Conservation (phyloP, 2,329 filamentous ascomycete species). For the Microdochium nivale region DNA sequence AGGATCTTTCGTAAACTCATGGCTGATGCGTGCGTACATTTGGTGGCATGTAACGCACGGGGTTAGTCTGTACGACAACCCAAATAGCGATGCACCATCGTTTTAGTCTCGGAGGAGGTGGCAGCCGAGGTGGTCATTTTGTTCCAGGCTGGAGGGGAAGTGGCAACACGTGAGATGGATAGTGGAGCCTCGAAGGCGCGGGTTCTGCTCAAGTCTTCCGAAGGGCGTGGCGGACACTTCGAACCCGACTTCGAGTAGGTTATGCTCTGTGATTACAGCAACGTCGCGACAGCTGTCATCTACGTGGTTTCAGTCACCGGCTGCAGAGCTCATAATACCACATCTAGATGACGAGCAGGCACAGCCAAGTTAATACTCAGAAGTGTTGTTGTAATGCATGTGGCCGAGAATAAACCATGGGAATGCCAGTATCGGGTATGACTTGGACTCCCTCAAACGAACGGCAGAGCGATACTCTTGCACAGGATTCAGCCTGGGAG, state of each 20-base stretch:
- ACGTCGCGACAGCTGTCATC: no score
- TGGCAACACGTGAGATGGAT: not conserved
- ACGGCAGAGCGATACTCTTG: slow-evolving; percentile 21
- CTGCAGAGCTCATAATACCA: no score
- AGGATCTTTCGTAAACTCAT: slow-evolving; percentile 22
- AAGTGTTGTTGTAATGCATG: slow-evolving; percentile 8
- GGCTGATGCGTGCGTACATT: slow-evolving; percentile 9
- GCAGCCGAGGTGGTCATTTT: not conserved
- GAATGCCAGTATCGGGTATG: slow-evolving; percentile 17
- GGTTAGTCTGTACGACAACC: not conserved
- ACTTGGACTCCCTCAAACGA: slow-evolving; percentile 25
- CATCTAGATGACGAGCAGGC: no score
- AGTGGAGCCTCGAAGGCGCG: not conserved
- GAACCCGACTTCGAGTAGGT: no score
- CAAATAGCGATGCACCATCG: not conserved
- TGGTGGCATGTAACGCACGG: not conserved
- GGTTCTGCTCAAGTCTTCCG: no score
- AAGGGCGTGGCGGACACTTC: no score
- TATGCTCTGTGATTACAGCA: no score
- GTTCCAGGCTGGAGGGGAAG: not conserved
- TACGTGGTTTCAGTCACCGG: no score
- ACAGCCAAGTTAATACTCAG: no score
- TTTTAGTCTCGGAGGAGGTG: not conserved
- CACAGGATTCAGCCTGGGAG: slow-evolving; percentile 20
- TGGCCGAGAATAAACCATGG: slow-evolving; percentile 25